Evolutionary conservation across 257 asterid species (phyloP), one percentile per base, ranked within the genome.

Genomic region (Plantago elongata): DNA sequence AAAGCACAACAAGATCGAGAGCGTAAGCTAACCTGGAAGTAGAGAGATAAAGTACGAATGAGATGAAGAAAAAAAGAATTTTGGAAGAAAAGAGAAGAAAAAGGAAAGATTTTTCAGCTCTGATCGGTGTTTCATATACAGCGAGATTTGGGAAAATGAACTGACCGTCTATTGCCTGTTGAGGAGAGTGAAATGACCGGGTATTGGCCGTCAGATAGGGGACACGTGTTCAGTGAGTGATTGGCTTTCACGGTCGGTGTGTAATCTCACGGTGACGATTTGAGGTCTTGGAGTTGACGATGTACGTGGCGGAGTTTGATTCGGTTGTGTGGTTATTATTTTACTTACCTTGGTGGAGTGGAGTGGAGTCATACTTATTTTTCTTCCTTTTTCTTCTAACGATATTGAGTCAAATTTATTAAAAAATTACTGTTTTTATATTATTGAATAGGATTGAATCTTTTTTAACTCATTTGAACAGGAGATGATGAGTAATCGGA

Each of bases 111-210:
- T 57, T 37, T 51, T 2, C 0, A 60, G 43, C 57, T 56, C 58
- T 74, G 77, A 69, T 67, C 62, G 79, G 79, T 67, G 71, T 50
- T 22, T 69, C 76, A 81, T 85, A 79, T 77, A 85, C 69, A 77
- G 89, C 87, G 90, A 85, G 81, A 78, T 77, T 78, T 54, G 72
- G 47, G 62, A 61, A 64, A 54, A 73, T 61, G 73, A 64, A 43
- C 68, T 73, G 47, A 82, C 96, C 78, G 84, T 82, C 54, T 58
- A 48, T 43, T 69, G 67, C 74, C 72, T 68, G 88, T 78, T 62
- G 29, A 18, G 48, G 27, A 22, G 27, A 22, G 27, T 22, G 27
- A 22, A 22, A 22, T 22, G 27, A 22, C 27, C 27, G 27, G 27
- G 27, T 22, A 22, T 22, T 2, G 27, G 2, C 27, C 27, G 27